Evolutionary conservation across 2,329 filamentous ascomycete species (phyloP), one percentile per base, ranked within the genome.

Genomic region (Microdochium bolleyi): DNA sequence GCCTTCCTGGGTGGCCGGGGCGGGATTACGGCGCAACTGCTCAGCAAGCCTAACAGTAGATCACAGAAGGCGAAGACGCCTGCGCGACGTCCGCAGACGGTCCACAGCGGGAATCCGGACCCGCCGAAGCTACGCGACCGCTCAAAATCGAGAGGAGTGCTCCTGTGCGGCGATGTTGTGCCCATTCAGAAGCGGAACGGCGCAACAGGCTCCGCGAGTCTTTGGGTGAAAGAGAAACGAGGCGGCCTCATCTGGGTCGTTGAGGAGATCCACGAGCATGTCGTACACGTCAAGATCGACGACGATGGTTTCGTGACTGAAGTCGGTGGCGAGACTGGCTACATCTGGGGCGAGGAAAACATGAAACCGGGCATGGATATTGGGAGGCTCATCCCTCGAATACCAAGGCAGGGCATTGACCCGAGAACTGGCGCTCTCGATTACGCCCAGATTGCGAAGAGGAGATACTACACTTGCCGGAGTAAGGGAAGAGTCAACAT

Each of bases 141-240:
- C 58, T 87, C 81, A 61, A 91, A 89, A 58, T 95, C 90, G 24
- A 80, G 91, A 60, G 92, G 92, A 2, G 94, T 99, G 24, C 70
- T 99, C 51, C 78, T 99, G 1, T 99, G 94, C 61, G 94, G 94
- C 46, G 94, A 99, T 67, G 92, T 99, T n/a, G 90, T 99, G 19
- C 94, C 94, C 0, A 99, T 99, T 55, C 88, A 92, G 67, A 99
- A 97, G 70, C 84, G 94, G 55, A 96, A 99, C 62, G 94, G 94
- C 3, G 82, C 87, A 11, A 92, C 87, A 3, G 94, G 94, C 2
- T 92, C 94, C 54, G 94, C 94, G 37, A 97, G 92, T 69, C 74
- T 99, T 38, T 99, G 94, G 94, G 94, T 99, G 3, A 99, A 99
- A 73, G 94, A 99, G 69, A 99, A 99, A 70, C 83, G 87, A 49